Base-by-base conservation (phyloP, 2,329 filamentous ascomycete genomes). In the Penicillium sp. region DNA sequence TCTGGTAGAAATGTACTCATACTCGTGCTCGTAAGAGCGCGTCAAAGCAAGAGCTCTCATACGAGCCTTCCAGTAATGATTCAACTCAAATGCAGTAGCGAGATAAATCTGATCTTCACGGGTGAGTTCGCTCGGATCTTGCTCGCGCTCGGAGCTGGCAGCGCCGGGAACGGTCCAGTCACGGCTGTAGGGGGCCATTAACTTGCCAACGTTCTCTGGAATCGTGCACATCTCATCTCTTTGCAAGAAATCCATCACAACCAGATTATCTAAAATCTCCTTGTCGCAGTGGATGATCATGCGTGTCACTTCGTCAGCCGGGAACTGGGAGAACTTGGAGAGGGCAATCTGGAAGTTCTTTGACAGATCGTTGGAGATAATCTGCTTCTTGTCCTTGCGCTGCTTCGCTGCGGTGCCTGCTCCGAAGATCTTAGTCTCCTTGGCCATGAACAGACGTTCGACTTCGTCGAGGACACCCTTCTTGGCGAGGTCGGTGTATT, bases 1-100 rank as follows among this genome's bases (percentile, higher is more conserved):
- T 79, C 95, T 96, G 43, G 84, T 82, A 11, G 90, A 92, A 47
- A 98, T 89, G 70, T 98, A 91, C 65, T 97, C 93, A 72, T 98
- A 99, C 67, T 99, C 95, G 4, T 80, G 62, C 76, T 98, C 94
- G 70, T 86, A 97, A 54, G 85, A 93, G 69, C 88, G 88, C 4
- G 92, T 97, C 66, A 98, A 81, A 2, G 88, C 84, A 66, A 99
- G 83, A 39, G 95, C 95, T 67, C 95, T 87, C 89, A 98, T 98
- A 75, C 95, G 89, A 62, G 91, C 92, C 83, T 96, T 97, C 95
- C 95, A 99, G 80, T 99, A 99, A 75, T 97, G 93, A 67, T 96
- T 92, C 65, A 98, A 81, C 75, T 99, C 95, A 71, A 90, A 98
- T 1, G 94, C 91, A 4, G 95, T 98, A 73, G 89, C 91, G 28